Evolutionary conservation across 805 yeast species (phyloP), one percentile per base, ranked within the genome.

Genomic region (Barnettozyma vustinii): DNA sequence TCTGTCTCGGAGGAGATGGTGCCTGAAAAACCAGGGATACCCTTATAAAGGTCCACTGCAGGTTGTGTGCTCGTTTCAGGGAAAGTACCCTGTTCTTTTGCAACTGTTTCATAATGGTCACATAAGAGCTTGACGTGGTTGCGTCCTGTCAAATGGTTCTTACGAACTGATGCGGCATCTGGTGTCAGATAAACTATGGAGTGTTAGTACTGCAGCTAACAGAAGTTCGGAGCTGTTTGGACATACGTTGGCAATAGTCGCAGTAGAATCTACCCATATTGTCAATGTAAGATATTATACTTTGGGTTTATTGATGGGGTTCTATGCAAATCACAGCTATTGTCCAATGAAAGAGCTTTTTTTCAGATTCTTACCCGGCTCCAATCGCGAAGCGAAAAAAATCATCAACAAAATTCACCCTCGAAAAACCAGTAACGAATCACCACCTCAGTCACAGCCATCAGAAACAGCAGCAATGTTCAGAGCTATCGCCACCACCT

Each of bases 121-220:
- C 89, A 81, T 45, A 84, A 86, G 47, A 77, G 73, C 52, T 77
- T 75, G 40, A 86, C 71, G 65, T 89, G 97, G 64, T 86, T 83
- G 57, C 78, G 80, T 9, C 97, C 97, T 37, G 76, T 70, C 39
- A 86, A 64, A 65, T 89, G 97, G 39, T 89, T 81, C 59, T 84
- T 83, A 20, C 96, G 69, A 47, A 89, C 96, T 68, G 94, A 84
- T 57, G 80, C 71, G n/a, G 94, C 84, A 65, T 88, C 96, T 63
- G 89, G 96, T 1, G 96, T 89, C 50, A 90, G 69, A 58, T 84
- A 84, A 18, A 89, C 76, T 67, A 15, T 9, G 16, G 19, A 36
- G 7, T 16, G 53, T 50, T 48, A 45, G 52, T 51, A 32, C 9
- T 9, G 23, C 18, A 36, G 23, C 5, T 9, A 5, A 36, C 4